Base-by-base conservation (phyloP, 768 basidiomycete genomes). In the Pulveroboletus sp. region DNA sequence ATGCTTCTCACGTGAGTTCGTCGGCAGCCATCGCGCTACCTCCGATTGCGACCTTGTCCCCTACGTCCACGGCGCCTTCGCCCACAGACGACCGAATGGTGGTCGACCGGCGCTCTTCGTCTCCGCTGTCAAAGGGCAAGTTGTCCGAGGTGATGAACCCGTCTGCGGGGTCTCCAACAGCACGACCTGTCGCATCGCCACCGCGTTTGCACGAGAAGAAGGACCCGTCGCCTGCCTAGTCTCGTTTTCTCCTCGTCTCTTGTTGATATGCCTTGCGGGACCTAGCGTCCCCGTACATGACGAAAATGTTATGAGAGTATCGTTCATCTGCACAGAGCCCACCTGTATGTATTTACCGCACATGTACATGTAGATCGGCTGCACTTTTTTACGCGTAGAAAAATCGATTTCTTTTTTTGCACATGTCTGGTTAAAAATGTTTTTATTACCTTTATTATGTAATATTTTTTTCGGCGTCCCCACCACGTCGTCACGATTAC, bases 1-100 rank as follows among this genome's bases (percentile, higher is more conserved):
- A 79, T 44, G 67, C 72, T 18, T 67, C 70, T 5, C 73, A 78
- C 57, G 39, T 64, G 44, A 63, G 57, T 35, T 45, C 64, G 8
- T 71, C 73, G 6, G 62, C 58, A 17, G 56, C 73, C 17, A 78
- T 85, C 39, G 75, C 82, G 1, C 73, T 88, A 1, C 86, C 86
- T 42, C 84, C 85, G 0, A 87, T 88, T 53, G 76, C 82, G 21
- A 85, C 84, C 7, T 68, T 88, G 21, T 81, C 85, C 7, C 82
- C 85, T 3, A 64, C 78, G 6, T 81, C 82, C 11, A 76, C 77
- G 5, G 75, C 76, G 14, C 76, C 79, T 14, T 81, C 81, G 11
- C 80, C 82, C 8, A 63, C 66, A n/a, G 70, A 71, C 27, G 69
- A 71, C 26, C 59, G 70, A 9, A 69, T 71, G 60, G 50, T 32